These are phyloP conservation scores for Nothophoma quercina DNA, from an alignment of 2,329 filamentous ascomycete species.

Conservation along the genomic window DNA sequence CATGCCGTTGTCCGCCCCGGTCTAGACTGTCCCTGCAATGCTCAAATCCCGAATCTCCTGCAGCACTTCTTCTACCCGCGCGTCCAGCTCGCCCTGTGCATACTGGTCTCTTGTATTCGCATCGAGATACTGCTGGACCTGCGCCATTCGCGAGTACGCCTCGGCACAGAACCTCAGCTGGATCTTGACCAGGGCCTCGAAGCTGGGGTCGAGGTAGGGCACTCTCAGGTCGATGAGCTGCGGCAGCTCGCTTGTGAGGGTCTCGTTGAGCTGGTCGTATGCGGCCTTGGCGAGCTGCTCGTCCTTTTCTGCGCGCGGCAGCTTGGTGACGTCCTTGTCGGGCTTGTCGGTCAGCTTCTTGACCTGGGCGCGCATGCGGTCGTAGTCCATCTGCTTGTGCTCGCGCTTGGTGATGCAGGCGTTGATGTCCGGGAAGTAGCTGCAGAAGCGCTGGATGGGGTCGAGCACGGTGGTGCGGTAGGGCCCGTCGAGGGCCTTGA, in stretches of 20 bases:
- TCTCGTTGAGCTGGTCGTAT: constrained; percentile 97
- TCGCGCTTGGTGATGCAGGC: constrained; percentile 99
- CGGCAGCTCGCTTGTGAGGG: constrained; percentile 89
- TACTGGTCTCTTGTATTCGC: constrained; percentile 96
- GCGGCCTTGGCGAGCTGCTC: constrained; percentile 90
- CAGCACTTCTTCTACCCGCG: constrained; percentile 90
- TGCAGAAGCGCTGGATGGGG: constrained; percentile 93
- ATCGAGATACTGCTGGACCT: constrained; percentile 98
- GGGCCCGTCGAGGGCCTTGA: constrained; percentile 96
- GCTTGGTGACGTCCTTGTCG: constrained; percentile 96
- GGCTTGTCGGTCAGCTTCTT: constrained; percentile 98
- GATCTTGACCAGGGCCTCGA: constrained; percentile 98
- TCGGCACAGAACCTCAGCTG: constrained; percentile 97
- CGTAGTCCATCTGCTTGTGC: constrained; percentile 98
- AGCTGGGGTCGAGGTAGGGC: constrained; percentile 94
- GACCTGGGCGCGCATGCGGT: constrained; percentile 92
- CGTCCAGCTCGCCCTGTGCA: constrained; percentile 89
- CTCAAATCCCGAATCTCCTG: constrained; percentile 97
- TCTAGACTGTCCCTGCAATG: constrained; percentile 75
- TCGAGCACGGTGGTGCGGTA: constrained; percentile 95
- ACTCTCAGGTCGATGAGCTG: constrained; percentile 97
- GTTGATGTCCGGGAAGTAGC: constrained; percentile 98
- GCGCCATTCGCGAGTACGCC: constrained; percentile 96
- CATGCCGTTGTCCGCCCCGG: background rate
- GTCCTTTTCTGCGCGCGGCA: constrained; percentile 95